These are phyloP conservation scores for Mucor piriformis DNA, from an alignment of 371 early-diverging fungal genomes.

Conservation along the genomic window DNA sequence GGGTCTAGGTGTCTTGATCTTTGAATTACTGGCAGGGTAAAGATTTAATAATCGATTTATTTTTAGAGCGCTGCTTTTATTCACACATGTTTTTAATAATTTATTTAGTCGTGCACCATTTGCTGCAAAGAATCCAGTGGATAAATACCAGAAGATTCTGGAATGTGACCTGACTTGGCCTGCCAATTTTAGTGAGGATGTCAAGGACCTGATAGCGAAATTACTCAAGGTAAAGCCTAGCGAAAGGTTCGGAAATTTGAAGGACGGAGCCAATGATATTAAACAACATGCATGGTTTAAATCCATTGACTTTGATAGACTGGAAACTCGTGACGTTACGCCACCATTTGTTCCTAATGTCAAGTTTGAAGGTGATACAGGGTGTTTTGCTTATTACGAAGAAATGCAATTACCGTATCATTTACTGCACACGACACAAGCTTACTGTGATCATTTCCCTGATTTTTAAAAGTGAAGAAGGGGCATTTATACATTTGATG, in stretches of 20 bases:
- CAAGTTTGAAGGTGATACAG: conserved; percentile 64
- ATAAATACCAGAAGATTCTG: conserved; percentile 91
- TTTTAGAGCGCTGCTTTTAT: conserved; percentile 5
- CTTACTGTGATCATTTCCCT: conserved; percentile 38
- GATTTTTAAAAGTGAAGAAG: conserved; percentile 30
- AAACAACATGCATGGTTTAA: conserved; percentile 76
- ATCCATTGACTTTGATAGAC: conserved; percentile 65
- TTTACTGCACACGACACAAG: conserved; percentile 16
- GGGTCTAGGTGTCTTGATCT: conserved; percentile 90
- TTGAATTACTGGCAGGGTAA: conserved; percentile 86
- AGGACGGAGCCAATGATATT: conserved; percentile 68
- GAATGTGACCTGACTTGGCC: conserved; percentile 79
- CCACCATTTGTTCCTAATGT: conserved; percentile 69
- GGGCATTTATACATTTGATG: not conserved
- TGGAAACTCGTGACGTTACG: conserved; percentile 54
- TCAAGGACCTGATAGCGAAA: conserved; percentile 85
- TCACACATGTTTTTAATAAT: conserved; percentile 49
- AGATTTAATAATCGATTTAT: not conserved
- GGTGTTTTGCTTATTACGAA: conserved; percentile 90
- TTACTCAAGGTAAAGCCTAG: conserved; percentile 81
- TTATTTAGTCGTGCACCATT: conserved; percentile 77
- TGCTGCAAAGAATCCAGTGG: conserved; percentile 90
- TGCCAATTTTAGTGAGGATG: conserved; percentile 75
- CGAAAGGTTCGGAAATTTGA: conserved; percentile 77
- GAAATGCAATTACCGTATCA: conserved; percentile 71